These are phyloP conservation scores for Aschersonia sp. DNA, from an alignment of 2,329 filamentous ascomycete genomes.

Conservation along the genomic window DNA sequence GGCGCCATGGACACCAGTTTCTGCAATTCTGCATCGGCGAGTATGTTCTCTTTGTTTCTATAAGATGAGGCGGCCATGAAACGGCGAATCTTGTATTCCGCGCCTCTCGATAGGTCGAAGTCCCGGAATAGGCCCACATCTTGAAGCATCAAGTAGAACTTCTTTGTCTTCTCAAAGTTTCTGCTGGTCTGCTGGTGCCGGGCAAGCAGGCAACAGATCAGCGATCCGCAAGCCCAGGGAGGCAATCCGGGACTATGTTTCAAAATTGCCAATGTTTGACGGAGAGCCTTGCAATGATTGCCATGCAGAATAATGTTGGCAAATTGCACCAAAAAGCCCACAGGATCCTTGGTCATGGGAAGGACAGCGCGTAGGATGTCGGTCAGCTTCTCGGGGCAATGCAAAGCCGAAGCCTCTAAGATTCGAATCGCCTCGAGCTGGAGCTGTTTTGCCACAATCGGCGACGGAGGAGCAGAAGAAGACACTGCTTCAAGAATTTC, in stretches of 20 bases:
- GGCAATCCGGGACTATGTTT: slow-evolving; percentile 2
- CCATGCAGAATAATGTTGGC: slow-evolving; percentile 2
- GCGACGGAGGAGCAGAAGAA: slow-evolving; percentile 5
- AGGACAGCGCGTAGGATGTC: slow-evolving; percentile 9
- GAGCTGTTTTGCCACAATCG: slow-evolving; percentile 3
- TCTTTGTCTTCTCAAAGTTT: slow-evolving; percentile 8
- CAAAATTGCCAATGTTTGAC: slow-evolving; percentile 5
- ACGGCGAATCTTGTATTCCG: slow-evolving; percentile 14
- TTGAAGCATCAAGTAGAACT: slow-evolving; percentile 14
- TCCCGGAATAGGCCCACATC: slow-evolving; percentile 13
- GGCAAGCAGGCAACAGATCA: slow-evolving; percentile 5
- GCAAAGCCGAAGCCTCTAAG: slow-evolving; percentile 8
- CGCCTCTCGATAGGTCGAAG: slow-evolving; percentile 5
- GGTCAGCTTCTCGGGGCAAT: slow-evolving; percentile 7
- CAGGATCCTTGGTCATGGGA: slow-evolving; percentile 10
- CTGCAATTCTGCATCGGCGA: slow-evolving; percentile 12
- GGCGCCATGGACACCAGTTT: slow-evolving; percentile 9
- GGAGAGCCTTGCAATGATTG: slow-evolving; percentile 3
- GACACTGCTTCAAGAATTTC: slow-evolving; percentile 8
- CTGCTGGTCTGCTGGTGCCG: slow-evolving; percentile 1
- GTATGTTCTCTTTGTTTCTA: slow-evolving; percentile 13
- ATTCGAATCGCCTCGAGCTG: slow-evolving; percentile 10
- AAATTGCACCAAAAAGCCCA: slow-evolving; percentile 6
- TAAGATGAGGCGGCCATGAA: slow-evolving; percentile 12
- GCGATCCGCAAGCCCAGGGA: slow-evolving; percentile 7